Evolutionary conservation across 225 moss, liverwort and hornwort genomes (phyloP).

Genomic region (Climacium dendroides): DNA sequence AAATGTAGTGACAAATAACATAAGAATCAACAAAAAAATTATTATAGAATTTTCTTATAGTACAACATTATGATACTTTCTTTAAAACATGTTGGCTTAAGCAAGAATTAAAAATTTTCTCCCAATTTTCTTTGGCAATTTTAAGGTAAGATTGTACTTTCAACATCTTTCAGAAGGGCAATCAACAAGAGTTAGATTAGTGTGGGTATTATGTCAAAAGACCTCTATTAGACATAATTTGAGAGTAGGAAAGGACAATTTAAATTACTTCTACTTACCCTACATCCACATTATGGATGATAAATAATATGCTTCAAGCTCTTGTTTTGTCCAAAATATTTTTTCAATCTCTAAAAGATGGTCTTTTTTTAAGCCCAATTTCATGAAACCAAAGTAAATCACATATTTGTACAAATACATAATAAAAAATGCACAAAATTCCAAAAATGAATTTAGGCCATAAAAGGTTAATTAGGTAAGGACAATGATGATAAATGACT

Average conservation of each 20-base stretch:
- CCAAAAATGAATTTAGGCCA: too few relatives aligned
- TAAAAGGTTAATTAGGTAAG: too few relatives aligned
- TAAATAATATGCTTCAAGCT: not conserved
- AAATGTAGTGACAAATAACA: not conserved
- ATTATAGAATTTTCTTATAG: not conserved
- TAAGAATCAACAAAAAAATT: not conserved
- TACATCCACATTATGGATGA: accelerated
- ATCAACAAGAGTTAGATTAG: not conserved
- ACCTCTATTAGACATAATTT: not conserved
- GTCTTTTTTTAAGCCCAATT: not conserved
- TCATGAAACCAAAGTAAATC: accelerated
- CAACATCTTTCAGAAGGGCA: accelerated
- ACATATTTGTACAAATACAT: too few relatives aligned
- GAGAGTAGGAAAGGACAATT: not conserved
- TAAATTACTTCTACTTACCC: not conserved
- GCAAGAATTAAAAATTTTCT: not conserved
- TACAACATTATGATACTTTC: not conserved
- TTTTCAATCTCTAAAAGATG: not conserved
- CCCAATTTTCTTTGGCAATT: not conserved
- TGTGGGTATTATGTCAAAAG: not conserved
- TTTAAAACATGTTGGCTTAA: not conserved
- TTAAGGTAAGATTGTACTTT: not conserved
- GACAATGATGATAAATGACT: too few relatives aligned
- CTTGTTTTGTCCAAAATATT: not conserved
- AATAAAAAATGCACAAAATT: too few relatives aligned